Base-by-base conservation (phyloP, 2,329 filamentous ascomycete species). In the Fusarium camptoceras region DNA sequence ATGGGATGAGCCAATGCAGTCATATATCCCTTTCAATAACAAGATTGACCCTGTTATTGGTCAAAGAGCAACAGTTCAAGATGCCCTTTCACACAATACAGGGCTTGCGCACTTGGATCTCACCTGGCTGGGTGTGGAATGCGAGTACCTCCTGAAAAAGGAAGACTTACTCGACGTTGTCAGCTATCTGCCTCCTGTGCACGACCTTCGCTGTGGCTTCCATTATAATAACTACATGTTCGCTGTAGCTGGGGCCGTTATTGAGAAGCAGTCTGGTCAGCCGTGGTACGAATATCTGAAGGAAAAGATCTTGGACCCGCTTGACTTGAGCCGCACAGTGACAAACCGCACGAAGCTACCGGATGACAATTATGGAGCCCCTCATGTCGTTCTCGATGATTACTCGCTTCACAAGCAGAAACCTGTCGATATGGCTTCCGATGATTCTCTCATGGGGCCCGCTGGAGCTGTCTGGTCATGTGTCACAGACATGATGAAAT, bases 351-450 rank as follows among this genome's bases (percentile, higher is more conserved):
- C 2, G 4, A 50, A 50, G 3, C 0, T 50, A 8, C 16, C 22
- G 0, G 30, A 50, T 7, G 6, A 16, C 1, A 37, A 50, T 5
- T 3, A n/a, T 0, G 16, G 28, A 2, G 11, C 24, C 0, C 48
- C 22, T 2, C 30, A 37, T 27, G 4, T 37, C 6, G 30, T 50
- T 0, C 48, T 27, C 5, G 48, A 27, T 12, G 20, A 51, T 3
- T 15, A 0, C n/a, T 22, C 2, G 28, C 28, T 30, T 12, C 28
- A 30, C 12, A 30, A 12, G 28, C 28, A 30, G 12, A 7, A 30
- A 8, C 28, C 28, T 12, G 28, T 30, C 8, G 28, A 30, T 12
- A 30, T 30, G 28, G 28, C 28, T 30, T 7, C 28, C 12, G 28
- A 30, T 30, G 28, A 30, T 12, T 8, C 28, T 8, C 28, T 30